Conservation (phyloP, 1,139 yeast species). For the Candida pseudoviswanathii region DNA sequence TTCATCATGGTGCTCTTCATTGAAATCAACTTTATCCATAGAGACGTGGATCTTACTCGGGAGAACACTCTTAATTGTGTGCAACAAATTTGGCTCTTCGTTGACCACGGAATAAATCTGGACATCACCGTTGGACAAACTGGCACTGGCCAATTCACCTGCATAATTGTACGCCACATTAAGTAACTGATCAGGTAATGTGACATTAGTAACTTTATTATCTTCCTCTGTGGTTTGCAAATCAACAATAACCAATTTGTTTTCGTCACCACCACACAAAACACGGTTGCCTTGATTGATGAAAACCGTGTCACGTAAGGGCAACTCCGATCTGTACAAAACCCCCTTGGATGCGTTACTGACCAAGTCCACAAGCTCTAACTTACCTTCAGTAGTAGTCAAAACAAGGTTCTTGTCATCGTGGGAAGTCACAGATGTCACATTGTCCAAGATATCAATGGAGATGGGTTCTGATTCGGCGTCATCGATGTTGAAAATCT, state of each 20-base stretch:
- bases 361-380: constrained; percentile 32
- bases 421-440: constrained; percentile 33
- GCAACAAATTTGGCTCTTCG: constrained; percentile 37
- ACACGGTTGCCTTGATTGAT: constrained; percentile 72
- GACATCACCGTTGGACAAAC: constrained; percentile 69
- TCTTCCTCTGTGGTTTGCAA: constrained; percentile 18
- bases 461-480: constrained; percentile 58
- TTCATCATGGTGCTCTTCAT: constrained; percentile 43
- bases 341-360: constrained; percentile 24
- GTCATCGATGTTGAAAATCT: constrained; percentile 47
- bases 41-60: constrained; percentile 38
- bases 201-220: constrained; percentile 22
- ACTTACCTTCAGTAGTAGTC: constrained; percentile 38
- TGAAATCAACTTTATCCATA: constrained; percentile 38
- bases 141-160: constrained; percentile 39
- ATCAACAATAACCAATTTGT: constrained; percentile 58
- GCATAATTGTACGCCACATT: constrained; percentile 62
- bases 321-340: constrained; percentile 53
- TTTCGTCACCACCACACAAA: constrained; percentile 79
- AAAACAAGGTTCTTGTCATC: constrained; percentile 26
- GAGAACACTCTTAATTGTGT: constrained; percentile 45
- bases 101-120: constrained; percentile 62
- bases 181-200: constrained; percentile 56
- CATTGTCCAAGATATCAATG: constrained; percentile 49
- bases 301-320: constrained; percentile 65